Conservation (phyloP, 805 yeast genomes). For the Starmerella stellata region DNA sequence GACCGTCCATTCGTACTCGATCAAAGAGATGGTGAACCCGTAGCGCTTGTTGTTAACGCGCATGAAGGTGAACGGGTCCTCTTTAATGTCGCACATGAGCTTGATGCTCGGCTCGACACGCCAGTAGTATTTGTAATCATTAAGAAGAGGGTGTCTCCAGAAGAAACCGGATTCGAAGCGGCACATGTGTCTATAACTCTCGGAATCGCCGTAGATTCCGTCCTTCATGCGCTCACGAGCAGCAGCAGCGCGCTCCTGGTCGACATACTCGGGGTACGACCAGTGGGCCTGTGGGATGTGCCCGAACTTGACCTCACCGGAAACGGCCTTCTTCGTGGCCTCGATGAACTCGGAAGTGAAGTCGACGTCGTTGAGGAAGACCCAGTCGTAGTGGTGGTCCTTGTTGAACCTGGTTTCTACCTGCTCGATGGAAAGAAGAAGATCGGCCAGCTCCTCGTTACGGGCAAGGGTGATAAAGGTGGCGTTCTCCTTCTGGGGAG, state of each 20-base stretch:
- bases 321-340: constrained; percentile 32
- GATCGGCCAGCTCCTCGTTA: constrained; percentile 40
- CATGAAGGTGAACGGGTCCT: constrained; percentile 47
- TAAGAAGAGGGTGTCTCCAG: constrained; percentile 39
- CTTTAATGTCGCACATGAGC: constrained; percentile 41
- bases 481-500: constrained; percentile 21
- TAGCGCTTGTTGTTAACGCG: constrained; percentile 36
- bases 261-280: constrained; percentile 51
- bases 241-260: constrained; percentile 32
- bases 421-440: constrained; percentile 41
- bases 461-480: constrained; percentile 51
- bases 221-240: constrained; percentile 31
- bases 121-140: constrained; percentile 54
- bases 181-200: constrained; percentile 63
- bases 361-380: constrained; percentile 52
- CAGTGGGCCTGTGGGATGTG: constrained; percentile 44
- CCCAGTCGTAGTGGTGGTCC: constrained; percentile 56
- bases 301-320: constrained; percentile 50
- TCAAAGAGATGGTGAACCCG: constrained; percentile 50
- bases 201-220: constrained; percentile 40
- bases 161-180: constrained; percentile 63
- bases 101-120: constrained; percentile 56
- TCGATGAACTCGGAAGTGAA: constrained; percentile 40
- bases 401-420: constrained; percentile 51
- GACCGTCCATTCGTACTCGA: constrained; percentile 46